phyloP scores from a whole-genome alignment of 306 rosid genomes.

The Carpinus fangiana region DNA sequence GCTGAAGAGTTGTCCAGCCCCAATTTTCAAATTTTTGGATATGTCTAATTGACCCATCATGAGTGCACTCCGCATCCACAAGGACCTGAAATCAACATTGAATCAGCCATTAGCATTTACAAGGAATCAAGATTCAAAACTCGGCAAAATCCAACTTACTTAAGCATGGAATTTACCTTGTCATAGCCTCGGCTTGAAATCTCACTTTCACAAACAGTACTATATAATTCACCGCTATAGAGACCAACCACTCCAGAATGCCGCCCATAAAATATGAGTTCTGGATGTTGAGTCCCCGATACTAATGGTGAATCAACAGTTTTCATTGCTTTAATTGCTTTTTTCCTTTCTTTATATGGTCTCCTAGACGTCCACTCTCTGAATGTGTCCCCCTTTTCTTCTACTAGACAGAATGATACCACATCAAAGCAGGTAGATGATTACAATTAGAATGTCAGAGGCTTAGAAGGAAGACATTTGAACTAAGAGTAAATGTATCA shows the following conservation, averaged over 20 bases:
- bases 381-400: slow-evolving; percentile 49
- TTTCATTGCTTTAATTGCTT: slow-evolving; percentile 43
- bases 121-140: slow-evolving; percentile 23
- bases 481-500: not conserved
- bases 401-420: slow-evolving; percentile 60
- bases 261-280: slow-evolving; percentile 78
- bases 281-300: slow-evolving; percentile 53
- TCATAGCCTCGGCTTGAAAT: slow-evolving; percentile 64
- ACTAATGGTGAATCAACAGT: slow-evolving; percentile 32
- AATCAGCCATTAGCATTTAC: slow-evolving; percentile 12
- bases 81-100: slow-evolving; percentile 60
- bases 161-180: slow-evolving; percentile 48
- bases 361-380: slow-evolving; percentile 85
- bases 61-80: slow-evolving; percentile 98
- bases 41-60: slow-evolving; percentile 93
- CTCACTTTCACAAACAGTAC: slow-evolving; percentile 41
- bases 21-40: slow-evolving; percentile 87
- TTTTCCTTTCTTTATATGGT: slow-evolving; percentile 88
- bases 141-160: slow-evolving; percentile 12
- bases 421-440: slow-evolving; percentile 30
- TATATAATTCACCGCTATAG: slow-evolving; percentile 54
- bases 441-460: not conserved
- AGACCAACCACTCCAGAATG: slow-evolving; percentile 79
- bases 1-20: slow-evolving; percentile 89
- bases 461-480: slow-evolving; percentile 14